Base-by-base conservation (phyloP, 306 rosid genomes). In the Sindora glabra region DNA sequence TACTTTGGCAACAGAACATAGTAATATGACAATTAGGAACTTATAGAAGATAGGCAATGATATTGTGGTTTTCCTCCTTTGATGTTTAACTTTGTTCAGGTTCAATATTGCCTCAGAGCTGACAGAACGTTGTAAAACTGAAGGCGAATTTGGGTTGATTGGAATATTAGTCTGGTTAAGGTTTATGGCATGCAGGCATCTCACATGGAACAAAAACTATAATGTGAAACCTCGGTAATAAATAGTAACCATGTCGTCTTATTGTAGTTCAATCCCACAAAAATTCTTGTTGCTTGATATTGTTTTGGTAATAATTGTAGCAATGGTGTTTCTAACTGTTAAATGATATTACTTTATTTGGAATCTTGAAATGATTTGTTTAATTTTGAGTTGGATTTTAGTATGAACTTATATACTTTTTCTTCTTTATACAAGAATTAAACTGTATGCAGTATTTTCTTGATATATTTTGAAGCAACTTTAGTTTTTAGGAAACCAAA, bases 211-310 rank as follows among this genome's bases (percentile, higher is more conserved):
- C 48, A 74, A 74, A 42, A 74, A 74, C 22, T 74, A 61, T 45
- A 74, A 74, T 62, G 79, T 74, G 50, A 74, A 74, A 59, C 79
- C 75, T 34, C 68, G 63, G 79, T 74, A 68, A 48, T 4, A n/a
- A 68, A 48, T 3, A 6, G 24, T 12, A 11, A 46, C 10, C 10
- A 13, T 25, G 8, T 5, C 11, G 3, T 34, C 38, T 37, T 23
- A 24, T 24, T 3, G 13, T 19, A 26, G 37, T 5, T 24, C 2
- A 13, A 11, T 27, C 54, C 33, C n/a, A 41, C 8, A 42, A 32
- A 27, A 14, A 3, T 49, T 49, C 36, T 26, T 49, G 10, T 2
- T 27, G 22, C 22, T 50, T 50, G 5, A 14, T 50, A 22, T 26
- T 14, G 5, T 26, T 3, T 12, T 15, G n/a, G 37, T 50, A 48